Evolutionary conservation across 2,329 filamentous ascomycete genomes (phyloP).

Genomic region (Beauveria pseudobassiana): DNA sequence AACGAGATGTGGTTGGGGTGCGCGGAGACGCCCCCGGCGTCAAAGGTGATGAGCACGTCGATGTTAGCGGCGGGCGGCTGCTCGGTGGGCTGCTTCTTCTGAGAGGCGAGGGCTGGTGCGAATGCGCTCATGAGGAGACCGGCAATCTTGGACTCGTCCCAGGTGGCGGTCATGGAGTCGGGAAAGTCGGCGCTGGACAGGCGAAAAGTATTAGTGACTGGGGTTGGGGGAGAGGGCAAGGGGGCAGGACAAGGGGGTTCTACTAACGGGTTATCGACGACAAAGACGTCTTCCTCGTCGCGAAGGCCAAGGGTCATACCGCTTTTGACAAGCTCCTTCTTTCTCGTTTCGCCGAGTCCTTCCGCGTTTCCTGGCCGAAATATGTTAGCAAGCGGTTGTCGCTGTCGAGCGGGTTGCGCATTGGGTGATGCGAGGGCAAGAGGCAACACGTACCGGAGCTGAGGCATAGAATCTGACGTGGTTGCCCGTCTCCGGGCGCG

Average conservation of each 20-base stretch:
- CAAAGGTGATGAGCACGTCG: constrained; percentile 86
- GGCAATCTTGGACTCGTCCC: constrained; percentile 66
- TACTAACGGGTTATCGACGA: constrained; percentile 66
- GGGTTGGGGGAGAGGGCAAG: background rate
- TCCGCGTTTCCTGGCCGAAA: constrained; percentile 63
- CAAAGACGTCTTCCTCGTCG: constrained; percentile 69
- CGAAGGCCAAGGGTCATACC: constrained; percentile 69
- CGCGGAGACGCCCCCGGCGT: constrained; percentile 69
- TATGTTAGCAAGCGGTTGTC: background rate
- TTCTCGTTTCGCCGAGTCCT: constrained; percentile 75
- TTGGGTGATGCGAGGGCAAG: too few species aligned
- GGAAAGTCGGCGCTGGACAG: constrained; percentile 54
- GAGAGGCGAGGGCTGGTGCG: constrained; percentile 50
- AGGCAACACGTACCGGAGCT: constrained; percentile 56
- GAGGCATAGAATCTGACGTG: constrained; percentile 87
- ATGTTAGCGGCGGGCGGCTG: constrained; percentile 47
- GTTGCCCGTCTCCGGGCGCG: constrained; percentile 71
- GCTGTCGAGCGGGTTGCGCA: too few species aligned
- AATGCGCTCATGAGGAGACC: constrained; percentile 66
- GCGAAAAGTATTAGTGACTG: background rate
- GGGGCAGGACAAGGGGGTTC: constrained; percentile 18
- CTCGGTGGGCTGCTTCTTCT: constrained; percentile 23
- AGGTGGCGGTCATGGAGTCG: constrained; percentile 78
- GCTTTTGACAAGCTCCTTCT: constrained; percentile 76
- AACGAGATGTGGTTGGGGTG: constrained; percentile 94